Base-by-base conservation (phyloP, 352 stramenopile species). In the Globisporangium uncinulatum region DNA sequence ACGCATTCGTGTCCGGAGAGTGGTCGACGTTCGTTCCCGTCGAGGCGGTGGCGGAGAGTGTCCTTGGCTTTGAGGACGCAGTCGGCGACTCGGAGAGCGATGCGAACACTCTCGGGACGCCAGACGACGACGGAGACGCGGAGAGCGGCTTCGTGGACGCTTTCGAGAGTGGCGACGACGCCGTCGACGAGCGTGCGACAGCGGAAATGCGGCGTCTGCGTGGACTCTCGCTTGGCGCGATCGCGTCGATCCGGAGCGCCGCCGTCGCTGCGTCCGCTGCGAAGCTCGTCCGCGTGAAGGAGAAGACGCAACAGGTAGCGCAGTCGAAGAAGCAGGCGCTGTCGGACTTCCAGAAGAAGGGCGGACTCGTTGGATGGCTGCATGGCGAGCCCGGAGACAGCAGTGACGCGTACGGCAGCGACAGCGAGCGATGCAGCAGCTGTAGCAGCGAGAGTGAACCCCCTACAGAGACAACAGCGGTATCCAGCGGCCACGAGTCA, bases 351-450 rank as follows among this genome's bases (percentile, higher is more conserved):
- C 73, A 86, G n/a, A 67, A 83, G 47, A 81, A 79, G 62, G 78
- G 78, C n/a, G 78, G 78, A 6, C 54, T 88, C 3, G 78, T 86
- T 0, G 52, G 78, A 11, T 88, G 78, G 78, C 61, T 88, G 2
- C 78, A 88, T 39, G 78, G 75, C n/a, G 78, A 86, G 20, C 55
- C 55, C 3, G 43, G 51, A 13, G 49, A 44, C 11, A 13, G 45
- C 44, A 56, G 17, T 44, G 39, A 17, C 11, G 5, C 39, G 9
- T 44, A 44, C 13, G 39, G n/a, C 37, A 36, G 9, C 20, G 37
- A 61, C 41, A 42, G 50, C 14, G 49, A 37, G n/a, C 11, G 43
- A 41, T 51, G 14, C 43, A 24, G 14, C 13, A 32, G 56, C 20
- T n/a, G 49, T n/a, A n/a, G n/a, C 3, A 37, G 51, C 20, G 13